Percentiles rank a stretch among this genome's conserved stretches.
Evolutionary conservation across 352 stramenopile species (phyloP).

Genomic region (Globisporangium orthogonon): DNA sequence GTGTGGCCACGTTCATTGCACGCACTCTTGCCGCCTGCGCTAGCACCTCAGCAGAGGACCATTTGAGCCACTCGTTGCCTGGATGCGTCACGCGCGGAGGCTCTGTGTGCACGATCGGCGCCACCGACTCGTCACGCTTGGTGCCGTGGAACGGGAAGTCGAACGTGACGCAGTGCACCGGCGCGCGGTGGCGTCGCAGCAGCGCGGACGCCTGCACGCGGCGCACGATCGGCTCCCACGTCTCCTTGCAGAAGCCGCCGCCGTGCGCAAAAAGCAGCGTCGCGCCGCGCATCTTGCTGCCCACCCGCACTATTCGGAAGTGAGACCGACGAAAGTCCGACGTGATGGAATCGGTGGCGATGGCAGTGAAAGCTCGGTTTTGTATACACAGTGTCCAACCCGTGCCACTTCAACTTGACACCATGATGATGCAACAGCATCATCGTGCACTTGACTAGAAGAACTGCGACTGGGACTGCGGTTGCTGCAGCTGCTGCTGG

Average conservation of each 20-base stretch:
- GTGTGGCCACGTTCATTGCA: slow-evolving; percentile 1
- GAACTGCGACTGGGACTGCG: not conserved
- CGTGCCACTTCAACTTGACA: no score
- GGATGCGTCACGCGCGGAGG: slow-evolving; percentile 32
- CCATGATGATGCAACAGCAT: no score
- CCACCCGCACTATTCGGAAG: not conserved
- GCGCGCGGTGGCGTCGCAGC: slow-evolving; percentile 10
- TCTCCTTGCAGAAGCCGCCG: slow-evolving; percentile 38
- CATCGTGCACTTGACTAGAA: not conserved
- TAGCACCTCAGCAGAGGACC: slow-evolving; percentile 20
- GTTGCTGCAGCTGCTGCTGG: not conserved
- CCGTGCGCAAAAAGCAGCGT: slow-evolving; percentile 47
- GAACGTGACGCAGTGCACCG: slow-evolving; percentile 22
- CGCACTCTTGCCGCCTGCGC: slow-evolving; percentile 16
- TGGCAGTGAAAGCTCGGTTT: no score
- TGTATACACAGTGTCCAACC: no score
- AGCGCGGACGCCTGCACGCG: slow-evolving; percentile 24
- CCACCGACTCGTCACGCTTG: slow-evolving; percentile 29
- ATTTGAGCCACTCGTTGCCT: slow-evolving; percentile 15
- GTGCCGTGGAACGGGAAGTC: slow-evolving; percentile 48
- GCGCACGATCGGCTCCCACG: slow-evolving; percentile 38
- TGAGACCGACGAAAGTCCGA: not conserved
- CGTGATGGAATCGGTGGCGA: no score
- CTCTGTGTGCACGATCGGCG: slow-evolving; percentile 7
- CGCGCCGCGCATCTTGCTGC: not conserved